Conservation (phyloP, 768 basidiomycete species). For the Macrolepiota dolichaula region DNA sequence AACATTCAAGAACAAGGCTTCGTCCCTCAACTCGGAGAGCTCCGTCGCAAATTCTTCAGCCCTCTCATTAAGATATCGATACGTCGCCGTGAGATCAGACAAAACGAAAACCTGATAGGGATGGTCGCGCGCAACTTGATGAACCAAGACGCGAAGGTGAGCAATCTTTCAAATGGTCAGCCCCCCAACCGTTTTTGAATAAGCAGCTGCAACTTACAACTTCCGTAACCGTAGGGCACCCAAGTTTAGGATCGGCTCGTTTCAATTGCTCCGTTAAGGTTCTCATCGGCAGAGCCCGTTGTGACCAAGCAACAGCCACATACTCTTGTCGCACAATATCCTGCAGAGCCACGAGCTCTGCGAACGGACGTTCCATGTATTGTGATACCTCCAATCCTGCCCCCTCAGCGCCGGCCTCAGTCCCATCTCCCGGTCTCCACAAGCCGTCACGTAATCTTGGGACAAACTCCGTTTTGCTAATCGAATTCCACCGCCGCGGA, state of each 20-base stretch:
- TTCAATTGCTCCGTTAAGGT: constrained; percentile 13
- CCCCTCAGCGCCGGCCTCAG: neutral
- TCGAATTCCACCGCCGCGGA: neutral
- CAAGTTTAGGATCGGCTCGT: constrained; percentile 16
- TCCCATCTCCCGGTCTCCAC: neutral
- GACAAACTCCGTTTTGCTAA: constrained; percentile 1
- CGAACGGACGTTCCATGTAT: neutral
- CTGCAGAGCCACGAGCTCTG: constrained; percentile 14
- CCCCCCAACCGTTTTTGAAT: neutral
- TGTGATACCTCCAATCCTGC: neutral
- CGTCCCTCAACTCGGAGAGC: neutral
- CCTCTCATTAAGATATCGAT: neutral
- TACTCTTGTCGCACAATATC: constrained; percentile 15
- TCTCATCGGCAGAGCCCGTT: constrained; percentile 14
- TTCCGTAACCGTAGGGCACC: constrained; percentile 16
- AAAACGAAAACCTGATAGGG: neutral
- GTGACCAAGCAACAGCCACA: constrained; percentile 23
- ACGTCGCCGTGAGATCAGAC: constrained; percentile 4
- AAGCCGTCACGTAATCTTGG: neutral
- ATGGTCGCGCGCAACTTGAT: neutral
- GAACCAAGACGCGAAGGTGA: constrained; percentile 3
- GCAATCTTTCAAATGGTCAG: constrained; percentile 2
- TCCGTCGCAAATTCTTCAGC: neutral
- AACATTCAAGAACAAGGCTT: constrained; percentile 13
- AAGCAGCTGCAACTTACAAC: constrained; percentile 19